phyloP scores from a whole-genome alignment of 306 rosid genomes.

The Cucumis hystrix region DNA sequence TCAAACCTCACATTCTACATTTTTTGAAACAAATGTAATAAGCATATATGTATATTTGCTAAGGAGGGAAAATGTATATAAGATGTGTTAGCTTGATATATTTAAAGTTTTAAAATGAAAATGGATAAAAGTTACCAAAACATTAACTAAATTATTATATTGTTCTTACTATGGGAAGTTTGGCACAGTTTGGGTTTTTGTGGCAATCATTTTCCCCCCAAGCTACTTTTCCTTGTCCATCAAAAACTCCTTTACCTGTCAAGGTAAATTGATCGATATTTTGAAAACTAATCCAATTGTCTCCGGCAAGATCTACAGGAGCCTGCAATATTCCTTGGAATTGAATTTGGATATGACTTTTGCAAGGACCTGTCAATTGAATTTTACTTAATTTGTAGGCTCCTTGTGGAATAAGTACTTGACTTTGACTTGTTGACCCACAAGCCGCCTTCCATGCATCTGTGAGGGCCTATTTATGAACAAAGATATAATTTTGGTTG shows the following conservation, averaged over 20 bases:
- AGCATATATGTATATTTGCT: too few relatives aligned
- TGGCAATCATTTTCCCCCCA: too few relatives aligned
- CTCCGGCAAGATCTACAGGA: background rate
- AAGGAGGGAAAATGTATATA: background rate
- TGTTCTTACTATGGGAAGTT: slow-evolving; percentile 16
- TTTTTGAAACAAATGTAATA: background rate
- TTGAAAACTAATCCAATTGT: slow-evolving; percentile 21
- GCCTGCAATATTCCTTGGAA: background rate
- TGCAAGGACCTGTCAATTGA: slow-evolving; percentile 24
- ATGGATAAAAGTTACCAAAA: too few relatives aligned
- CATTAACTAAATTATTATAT: too few relatives aligned
- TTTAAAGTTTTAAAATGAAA: too few relatives aligned
- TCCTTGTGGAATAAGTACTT: slow-evolving; percentile 10
- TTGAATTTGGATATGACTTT: slow-evolving; percentile 16
- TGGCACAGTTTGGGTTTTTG: background rate
- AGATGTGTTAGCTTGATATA: background rate
- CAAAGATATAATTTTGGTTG: background rate
- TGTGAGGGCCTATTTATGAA: slow-evolving; percentile 8
- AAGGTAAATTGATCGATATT: slow-evolving; percentile 17
- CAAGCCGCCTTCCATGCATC: slow-evolving; percentile 30
- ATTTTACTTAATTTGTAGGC: background rate
- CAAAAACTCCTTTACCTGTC: slow-evolving; percentile 29
- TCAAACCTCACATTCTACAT: background rate
- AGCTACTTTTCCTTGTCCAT: slow-evolving; percentile 20
- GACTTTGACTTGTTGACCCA: slow-evolving; percentile 1